phyloP scores from a whole-genome alignment of 805 yeast species.

The Candida lessepsii region DNA sequence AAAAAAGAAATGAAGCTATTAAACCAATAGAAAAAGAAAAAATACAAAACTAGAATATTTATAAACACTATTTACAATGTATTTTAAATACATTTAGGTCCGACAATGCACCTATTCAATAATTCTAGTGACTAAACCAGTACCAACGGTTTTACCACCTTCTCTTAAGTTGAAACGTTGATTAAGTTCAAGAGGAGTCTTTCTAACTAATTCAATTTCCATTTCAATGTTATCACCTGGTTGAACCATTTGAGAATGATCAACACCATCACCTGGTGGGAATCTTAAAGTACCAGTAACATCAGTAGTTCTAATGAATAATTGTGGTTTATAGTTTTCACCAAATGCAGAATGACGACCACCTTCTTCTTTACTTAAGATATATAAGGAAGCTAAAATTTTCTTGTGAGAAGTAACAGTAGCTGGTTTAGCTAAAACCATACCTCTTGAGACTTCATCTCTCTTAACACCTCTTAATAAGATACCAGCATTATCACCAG shows the following conservation, averaged over 20 bases:
- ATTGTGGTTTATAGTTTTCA: conserved; percentile 96
- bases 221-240: conserved; percentile 99
- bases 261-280: conserved; percentile 74
- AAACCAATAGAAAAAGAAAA: too few species aligned
- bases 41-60: background rate
- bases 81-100: background rate
- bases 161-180: conserved; percentile 99
- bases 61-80: conserved; percentile 5
- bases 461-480: conserved; percentile 97
- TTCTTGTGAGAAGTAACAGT: conserved; percentile 89
- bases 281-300: conserved; percentile 87
- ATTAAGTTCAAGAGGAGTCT: conserved; percentile 92
- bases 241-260: conserved; percentile 85
- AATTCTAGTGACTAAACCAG: conserved; percentile 95
- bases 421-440: conserved; percentile 93
- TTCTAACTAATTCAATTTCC: conserved; percentile 84
- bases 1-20: too few species aligned
- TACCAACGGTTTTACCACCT: conserved; percentile 99
- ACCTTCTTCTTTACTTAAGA: conserved; percentile 96
- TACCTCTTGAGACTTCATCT: conserved; percentile 95
- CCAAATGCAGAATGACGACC: conserved; percentile 98
- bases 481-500: conserved; percentile 99
- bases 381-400: conserved; percentile 89
- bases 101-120: conserved; percentile 48
- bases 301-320: conserved; percentile 94